Base-by-base conservation (phyloP, 495 filamentous ascomycete species). In the Neurospora terricola region DNA sequence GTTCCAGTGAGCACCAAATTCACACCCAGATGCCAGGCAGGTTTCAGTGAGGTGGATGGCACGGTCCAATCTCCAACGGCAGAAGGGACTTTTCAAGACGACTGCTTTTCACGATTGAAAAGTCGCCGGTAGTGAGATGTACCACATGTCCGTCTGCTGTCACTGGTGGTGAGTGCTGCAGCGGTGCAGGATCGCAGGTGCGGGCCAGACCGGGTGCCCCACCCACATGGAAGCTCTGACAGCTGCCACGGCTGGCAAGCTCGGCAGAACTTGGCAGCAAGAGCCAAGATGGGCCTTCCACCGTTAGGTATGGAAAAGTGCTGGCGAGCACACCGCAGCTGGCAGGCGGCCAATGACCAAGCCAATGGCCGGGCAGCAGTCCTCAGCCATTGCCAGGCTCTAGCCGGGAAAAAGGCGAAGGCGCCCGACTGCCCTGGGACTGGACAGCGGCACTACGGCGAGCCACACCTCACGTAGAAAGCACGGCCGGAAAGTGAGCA, bases 401-500 rank as follows among this genome's bases (percentile, higher is more conserved):
- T 37, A 36, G 36, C 30, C 66, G 70, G 72, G 66, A 40, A 39
- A 36, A 68, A 27, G 72, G 23, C 30, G 34, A 48, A 48, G 38
- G 54, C 48, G 30, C 54, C 54, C 54, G 54, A 66, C 27, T 62
- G n/a, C n/a, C n/a, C n/a, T n/a, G 54, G 54, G 23, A 62, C 39
- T 72, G 38, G 39, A 66, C 38, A 72, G 71, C 54, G 36, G 71
- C 69, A 34, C 40, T 34, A 66, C 6, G 40, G 30, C 39, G 38
- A 72, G 70, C 70, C 70, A 70, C 72, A 73, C 23, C 43, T 39
- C 71, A 69, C 48, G 66, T 42, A 66, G 54, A 66, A 66, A 66
- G 54, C 54, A 66, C 37, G 66, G 62, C 34, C 42, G 66, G 72
- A 72, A 69, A 66, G 73, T 42, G 45, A 69, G 72, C 30, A 72